phyloP scores from a whole-genome alignment of 495 filamentous ascomycete genomes.

The Lepraria neglecta region DNA sequence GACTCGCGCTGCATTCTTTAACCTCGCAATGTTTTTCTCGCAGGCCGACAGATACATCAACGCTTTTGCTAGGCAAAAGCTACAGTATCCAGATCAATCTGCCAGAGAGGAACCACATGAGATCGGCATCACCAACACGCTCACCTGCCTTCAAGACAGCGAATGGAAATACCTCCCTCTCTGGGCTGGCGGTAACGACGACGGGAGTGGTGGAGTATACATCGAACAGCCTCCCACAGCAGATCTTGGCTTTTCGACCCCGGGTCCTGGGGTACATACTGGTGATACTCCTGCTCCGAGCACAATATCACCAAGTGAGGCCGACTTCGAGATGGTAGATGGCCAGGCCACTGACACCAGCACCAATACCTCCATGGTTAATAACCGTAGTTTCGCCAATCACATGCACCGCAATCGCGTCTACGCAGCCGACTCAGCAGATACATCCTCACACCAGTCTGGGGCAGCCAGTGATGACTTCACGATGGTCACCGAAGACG shows the following conservation, averaged over 20 bases:
- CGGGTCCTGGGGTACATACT: constrained; percentile 41
- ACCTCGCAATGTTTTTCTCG: constrained; percentile 14
- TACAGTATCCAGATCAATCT: constrained; percentile 17
- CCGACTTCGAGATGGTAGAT: constrained; percentile 27
- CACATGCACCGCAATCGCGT: constrained; percentile 25
- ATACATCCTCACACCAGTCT: constrained; percentile 6
- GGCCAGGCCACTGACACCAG: constrained; percentile 21
- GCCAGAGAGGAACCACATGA: constrained; percentile 11
- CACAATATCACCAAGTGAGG: constrained; percentile 29
- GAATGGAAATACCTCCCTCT: constrained; percentile 50
- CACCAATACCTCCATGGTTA: constrained; percentile 27
- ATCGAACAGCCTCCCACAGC: constrained; percentile 37
- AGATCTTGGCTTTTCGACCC: constrained; percentile 38
- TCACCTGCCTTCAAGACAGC: constrained; percentile 43
- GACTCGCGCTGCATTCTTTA: constrained; percentile 10
- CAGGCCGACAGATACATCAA: constrained; percentile 24
- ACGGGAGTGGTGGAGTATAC: constrained; percentile 50
- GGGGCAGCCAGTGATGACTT: constrained; percentile 17
- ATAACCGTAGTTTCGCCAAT: constrained; percentile 29
- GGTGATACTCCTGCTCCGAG: constrained; percentile 30
- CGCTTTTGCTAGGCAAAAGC: constrained; percentile 23
- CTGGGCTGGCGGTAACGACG: constrained; percentile 52
- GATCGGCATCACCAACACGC: constrained; percentile 35
- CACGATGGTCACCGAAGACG: constrained; percentile 20
- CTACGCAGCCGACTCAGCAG: constrained; percentile 22